A percentile compares a stretch with the other conserved stretches of the same genome.
These are phyloP conservation scores for Populus euphratica DNA, from an alignment of 345 rosid genomes.

Conservation along the genomic window DNA sequence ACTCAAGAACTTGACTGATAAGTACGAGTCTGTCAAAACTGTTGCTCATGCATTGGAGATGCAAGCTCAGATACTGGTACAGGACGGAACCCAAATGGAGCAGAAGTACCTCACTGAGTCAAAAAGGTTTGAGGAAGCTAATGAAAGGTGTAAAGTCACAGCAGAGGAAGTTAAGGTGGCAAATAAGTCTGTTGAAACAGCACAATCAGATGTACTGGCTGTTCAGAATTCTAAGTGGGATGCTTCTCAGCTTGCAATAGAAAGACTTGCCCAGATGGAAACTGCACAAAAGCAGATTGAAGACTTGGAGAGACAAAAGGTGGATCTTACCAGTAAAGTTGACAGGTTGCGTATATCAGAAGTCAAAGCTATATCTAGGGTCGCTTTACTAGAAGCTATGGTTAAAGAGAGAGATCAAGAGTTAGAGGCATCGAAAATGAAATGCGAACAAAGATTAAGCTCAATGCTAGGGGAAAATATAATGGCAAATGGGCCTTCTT, in stretches of 20 bases:
- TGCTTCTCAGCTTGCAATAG: slow-evolving; percentile 27
- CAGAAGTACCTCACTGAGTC: slow-evolving; percentile 28
- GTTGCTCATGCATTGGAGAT: slow-evolving; percentile 27
- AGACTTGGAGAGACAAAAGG: slow-evolving; percentile 28
- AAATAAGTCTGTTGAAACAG: slow-evolving; percentile 24
- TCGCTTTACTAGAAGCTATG: slow-evolving; percentile 17
- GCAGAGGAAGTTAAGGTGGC: slow-evolving; percentile 25
- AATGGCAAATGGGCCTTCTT: not conserved
- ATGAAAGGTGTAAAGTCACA: slow-evolving; percentile 18
- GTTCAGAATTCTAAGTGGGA: slow-evolving; percentile 20
- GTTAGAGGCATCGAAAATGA: slow-evolving; percentile 18
- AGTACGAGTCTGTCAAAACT: slow-evolving; percentile 19
- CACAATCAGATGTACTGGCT: slow-evolving; percentile 27
- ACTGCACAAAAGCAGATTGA: slow-evolving; percentile 19
- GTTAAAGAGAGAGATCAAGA: slow-evolving; percentile 20
- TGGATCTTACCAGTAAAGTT: slow-evolving; percentile 17
- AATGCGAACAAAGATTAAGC: slow-evolving; percentile 5
- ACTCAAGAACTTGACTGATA: slow-evolving; percentile 30
- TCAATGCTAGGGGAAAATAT: not conserved
- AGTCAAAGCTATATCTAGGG: slow-evolving; percentile 5
- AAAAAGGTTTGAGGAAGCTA: slow-evolving; percentile 28
- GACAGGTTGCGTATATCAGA: slow-evolving; percentile 10
- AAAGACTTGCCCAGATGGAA: slow-evolving; percentile 26
- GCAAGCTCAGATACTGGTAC: slow-evolving; percentile 23
- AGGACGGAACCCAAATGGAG: slow-evolving; percentile 31